Conservation (phyloP, 2,329 filamentous ascomycete genomes). For the Fusarium subtropicale region DNA sequence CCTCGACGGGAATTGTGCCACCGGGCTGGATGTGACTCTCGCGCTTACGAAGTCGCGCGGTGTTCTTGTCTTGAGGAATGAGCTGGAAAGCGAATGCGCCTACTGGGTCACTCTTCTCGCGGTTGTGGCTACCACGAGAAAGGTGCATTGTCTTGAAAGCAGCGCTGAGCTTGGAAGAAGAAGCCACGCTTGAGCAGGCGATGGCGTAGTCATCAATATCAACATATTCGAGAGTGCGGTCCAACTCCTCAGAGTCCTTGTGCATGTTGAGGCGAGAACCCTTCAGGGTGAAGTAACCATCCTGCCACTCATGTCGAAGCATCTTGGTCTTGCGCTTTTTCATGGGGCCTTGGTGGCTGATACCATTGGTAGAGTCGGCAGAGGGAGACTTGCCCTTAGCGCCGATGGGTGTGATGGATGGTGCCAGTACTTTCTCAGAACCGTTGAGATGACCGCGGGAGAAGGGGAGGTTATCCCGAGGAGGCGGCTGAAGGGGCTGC, state of each 20-base stretch:
- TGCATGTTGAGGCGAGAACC: slow-evolving; percentile 82
- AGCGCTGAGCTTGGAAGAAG: slow-evolving; percentile 83
- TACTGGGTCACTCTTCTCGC: slow-evolving; percentile 67
- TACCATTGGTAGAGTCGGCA: slow-evolving; percentile 58
- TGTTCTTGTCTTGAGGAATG: slow-evolving; percentile 74
- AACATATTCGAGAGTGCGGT: slow-evolving; percentile 78
- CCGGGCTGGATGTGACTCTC: slow-evolving; percentile 59
- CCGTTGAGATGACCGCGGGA: slow-evolving; percentile 60
- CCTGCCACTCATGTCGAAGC: slow-evolving; percentile 92
- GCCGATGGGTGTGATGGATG: slow-evolving; percentile 49
- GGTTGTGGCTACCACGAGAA: slow-evolving; percentile 60
- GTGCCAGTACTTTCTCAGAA: slow-evolving; percentile 61
- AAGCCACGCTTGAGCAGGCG: slow-evolving; percentile 81
- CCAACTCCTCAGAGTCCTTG: slow-evolving; percentile 65
- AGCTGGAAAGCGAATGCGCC: slow-evolving; percentile 87
- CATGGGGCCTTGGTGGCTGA: slow-evolving; percentile 87
- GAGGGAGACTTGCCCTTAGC: slow-evolving; percentile 47
- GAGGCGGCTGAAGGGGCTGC: slow-evolving; percentile 62
- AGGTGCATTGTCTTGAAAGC: slow-evolving; percentile 86
- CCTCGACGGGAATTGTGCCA: slow-evolving; percentile 53
- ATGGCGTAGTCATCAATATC: slow-evolving; percentile 92
- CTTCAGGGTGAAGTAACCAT: slow-evolving; percentile 88
- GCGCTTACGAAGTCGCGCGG: slow-evolving; percentile 64
- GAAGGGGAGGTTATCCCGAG: slow-evolving; percentile 68
- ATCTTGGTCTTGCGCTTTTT: slow-evolving; percentile 92